Evolutionary conservation across 169 alveolate species (phyloP).

Genomic region (Eimeria brunetti): DNA sequence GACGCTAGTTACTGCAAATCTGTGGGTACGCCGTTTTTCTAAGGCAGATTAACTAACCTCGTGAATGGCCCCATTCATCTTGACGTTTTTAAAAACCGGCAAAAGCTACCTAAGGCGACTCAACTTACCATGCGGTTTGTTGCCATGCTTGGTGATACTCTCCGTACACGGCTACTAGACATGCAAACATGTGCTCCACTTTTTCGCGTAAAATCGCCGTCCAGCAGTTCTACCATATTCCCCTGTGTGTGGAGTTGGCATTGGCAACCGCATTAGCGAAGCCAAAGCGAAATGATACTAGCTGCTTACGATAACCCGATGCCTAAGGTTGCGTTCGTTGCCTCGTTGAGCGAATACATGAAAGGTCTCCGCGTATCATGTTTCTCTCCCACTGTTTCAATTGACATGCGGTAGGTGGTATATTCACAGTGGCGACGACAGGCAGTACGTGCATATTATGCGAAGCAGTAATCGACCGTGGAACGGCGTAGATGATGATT

Average conservation of each 20-base stretch:
- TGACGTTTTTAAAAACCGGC: not conserved
- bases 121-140: not conserved
- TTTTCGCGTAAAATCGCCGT: not conserved
- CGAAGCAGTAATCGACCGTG: no score
- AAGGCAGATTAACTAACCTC: not conserved
- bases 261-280: no score
- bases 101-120: no score
- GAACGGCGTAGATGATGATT: no score
- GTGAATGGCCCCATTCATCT: not conserved
- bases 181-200: not conserved
- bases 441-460: not conserved
- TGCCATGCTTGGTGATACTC: not conserved
- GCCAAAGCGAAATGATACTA: not conserved
- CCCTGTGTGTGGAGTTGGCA: not conserved
- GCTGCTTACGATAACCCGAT: not conserved
- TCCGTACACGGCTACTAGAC: not conserved
- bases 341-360: not conserved
- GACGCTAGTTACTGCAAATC: no score
- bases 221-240: not conserved
- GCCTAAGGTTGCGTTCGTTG: not conserved
- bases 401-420: not conserved
- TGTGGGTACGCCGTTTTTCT: not conserved
- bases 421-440: not conserved
- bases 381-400: no score
- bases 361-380: not conserved